phyloP scores from a whole-genome alignment of 768 basidiomycete genomes.

The Suillus spraguei region DNA sequence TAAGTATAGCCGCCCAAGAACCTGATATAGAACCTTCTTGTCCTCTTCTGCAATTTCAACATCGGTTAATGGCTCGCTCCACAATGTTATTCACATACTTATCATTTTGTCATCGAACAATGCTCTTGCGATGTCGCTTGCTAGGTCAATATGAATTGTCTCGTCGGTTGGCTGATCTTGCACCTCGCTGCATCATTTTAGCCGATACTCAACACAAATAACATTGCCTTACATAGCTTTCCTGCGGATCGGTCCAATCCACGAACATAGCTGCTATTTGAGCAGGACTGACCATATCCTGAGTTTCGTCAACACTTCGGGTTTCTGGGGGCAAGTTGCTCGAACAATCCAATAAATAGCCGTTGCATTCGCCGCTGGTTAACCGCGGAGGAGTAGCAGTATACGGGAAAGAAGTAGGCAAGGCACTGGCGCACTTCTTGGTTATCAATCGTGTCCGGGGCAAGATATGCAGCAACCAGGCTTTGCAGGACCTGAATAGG shows the following conservation, averaged over 20 bases:
- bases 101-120: conserved; percentile 50
- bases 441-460: conserved; percentile 79
- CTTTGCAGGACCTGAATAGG: conserved; percentile 45
- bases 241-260: conserved; percentile 87
- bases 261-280: conserved; percentile 80
- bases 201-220: not conserved
- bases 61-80: not conserved
- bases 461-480: conserved; percentile 67
- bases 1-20: conserved; percentile 62
- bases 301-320: conserved; percentile 68
- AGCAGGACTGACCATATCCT: conserved; percentile 70
- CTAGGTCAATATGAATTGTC: conserved; percentile 57
- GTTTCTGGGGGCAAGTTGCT: conserved; percentile 58
- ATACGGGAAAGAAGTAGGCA: conserved; percentile 84
- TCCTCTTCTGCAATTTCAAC: conserved; percentile 48
- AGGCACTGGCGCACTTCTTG: conserved; percentile 85
- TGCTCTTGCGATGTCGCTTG: conserved; percentile 49
- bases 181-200: conserved; percentile 36
- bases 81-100: conserved; percentile 44
- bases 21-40: conserved; percentile 64
- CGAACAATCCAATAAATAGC: conserved; percentile 71
- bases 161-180: conserved; percentile 42
- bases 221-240: conserved; percentile 58
- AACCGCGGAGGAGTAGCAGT: conserved; percentile 73
- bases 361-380: conserved; percentile 78